phyloP scores from a whole-genome alignment of 768 basidiomycete genomes.

The Mycena olivaceomarginata region DNA sequence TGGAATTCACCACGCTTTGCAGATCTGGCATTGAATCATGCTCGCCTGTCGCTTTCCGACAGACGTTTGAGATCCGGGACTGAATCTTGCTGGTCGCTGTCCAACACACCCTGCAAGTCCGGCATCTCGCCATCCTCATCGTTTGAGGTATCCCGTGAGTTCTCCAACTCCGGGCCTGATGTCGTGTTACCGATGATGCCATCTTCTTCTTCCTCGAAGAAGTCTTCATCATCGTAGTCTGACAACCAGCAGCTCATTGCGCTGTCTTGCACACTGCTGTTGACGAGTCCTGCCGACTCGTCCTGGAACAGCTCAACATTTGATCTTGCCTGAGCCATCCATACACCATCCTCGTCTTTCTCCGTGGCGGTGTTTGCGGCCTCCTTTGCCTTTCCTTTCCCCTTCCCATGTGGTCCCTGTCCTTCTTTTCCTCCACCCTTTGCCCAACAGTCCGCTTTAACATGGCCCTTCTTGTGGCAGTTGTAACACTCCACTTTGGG shows the following conservation, averaged over 20 bases:
- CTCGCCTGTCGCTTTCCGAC: neutral
- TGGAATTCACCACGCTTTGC: neutral
- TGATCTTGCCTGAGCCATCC: conserved; percentile 28
- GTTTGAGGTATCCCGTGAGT: too few relatives aligned
- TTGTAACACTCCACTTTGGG: conserved; percentile 44
- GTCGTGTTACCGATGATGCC: neutral
- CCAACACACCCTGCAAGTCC: too few relatives aligned
- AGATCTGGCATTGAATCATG: conserved; percentile 9
- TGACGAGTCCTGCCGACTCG: too few relatives aligned
- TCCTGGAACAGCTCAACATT: conserved; percentile 11
- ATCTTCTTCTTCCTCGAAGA: conserved; percentile 16
- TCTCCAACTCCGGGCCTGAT: neutral
- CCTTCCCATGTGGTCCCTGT: too few relatives aligned
- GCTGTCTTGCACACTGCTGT: too few relatives aligned
- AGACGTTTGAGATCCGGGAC: neutral
- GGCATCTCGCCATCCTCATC: too few relatives aligned
- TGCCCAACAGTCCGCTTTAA: too few relatives aligned
- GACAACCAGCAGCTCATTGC: too few relatives aligned
- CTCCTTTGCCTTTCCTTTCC: too few relatives aligned
- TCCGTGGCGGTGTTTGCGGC: conserved; percentile 29
- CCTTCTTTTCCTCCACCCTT: too few relatives aligned
- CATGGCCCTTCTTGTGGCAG: conserved; percentile 26
- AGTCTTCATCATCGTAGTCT: too few relatives aligned
- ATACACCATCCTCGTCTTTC: conserved; percentile 30
- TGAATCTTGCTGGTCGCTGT: neutral